These are phyloP conservation scores for Nicotiana knightiana DNA, from an alignment of 257 asterid genomes.

Conservation along the genomic window DNA sequence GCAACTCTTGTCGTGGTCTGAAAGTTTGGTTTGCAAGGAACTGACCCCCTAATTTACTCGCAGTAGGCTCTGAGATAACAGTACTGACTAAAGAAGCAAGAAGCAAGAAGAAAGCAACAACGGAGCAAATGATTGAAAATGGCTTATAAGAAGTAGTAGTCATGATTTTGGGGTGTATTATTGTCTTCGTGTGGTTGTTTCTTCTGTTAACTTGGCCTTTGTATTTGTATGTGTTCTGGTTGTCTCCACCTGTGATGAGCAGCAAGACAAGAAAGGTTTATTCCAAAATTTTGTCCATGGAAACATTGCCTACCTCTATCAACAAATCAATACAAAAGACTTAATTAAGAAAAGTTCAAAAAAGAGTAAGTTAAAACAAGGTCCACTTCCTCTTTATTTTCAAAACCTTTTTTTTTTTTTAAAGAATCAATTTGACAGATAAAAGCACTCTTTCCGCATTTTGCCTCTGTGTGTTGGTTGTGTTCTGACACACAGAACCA, in stretches of 20 bases:
- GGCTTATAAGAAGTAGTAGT: neutral
- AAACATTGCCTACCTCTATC: conserved; percentile 25
- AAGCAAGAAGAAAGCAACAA: conserved; percentile 51
- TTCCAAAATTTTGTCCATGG: conserved; percentile 63
- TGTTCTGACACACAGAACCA: no score
- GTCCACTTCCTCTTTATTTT: conserved; percentile 34
- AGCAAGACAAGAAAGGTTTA: conserved; percentile 26
- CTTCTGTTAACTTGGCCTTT: conserved; percentile 27
- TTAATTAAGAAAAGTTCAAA: conserved; percentile 15
- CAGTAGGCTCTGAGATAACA: no score
- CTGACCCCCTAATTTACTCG: no score
- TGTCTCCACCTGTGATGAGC: conserved; percentile 30
- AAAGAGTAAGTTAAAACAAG: conserved; percentile 31
- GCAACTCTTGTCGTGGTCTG: no score
- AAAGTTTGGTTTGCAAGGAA: no score
- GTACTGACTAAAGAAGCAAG: conserved; percentile 5
- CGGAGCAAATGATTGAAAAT: conserved; percentile 40
- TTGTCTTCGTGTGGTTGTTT: conserved; percentile 26
- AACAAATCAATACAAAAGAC: conserved; percentile 13
- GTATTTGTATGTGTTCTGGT: conserved; percentile 51
- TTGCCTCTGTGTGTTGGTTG: no score
- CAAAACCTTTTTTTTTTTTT: neutral
- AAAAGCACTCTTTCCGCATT: no score
- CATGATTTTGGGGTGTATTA: conserved; percentile 6
- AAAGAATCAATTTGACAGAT: no score